phyloP scores from a whole-genome alignment of 345 rosid genomes.

The Populus davidiana region DNA sequence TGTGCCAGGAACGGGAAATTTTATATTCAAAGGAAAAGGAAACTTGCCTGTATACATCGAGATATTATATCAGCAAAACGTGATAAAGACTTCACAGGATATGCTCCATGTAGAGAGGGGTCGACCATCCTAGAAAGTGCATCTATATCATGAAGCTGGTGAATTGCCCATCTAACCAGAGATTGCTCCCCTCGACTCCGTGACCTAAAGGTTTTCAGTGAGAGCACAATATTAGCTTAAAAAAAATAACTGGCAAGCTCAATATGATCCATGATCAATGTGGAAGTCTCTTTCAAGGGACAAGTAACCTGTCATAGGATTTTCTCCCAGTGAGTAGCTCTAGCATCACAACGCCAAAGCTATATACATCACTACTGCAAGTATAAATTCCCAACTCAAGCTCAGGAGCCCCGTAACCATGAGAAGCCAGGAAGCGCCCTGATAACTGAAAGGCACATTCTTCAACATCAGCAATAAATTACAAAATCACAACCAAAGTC shows the following conservation, averaged over 20 bases:
- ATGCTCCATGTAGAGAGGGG: slow-evolving; percentile 58
- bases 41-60: slow-evolving; percentile 71
- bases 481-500: neutral
- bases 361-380: slow-evolving; percentile 84
- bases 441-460: slow-evolving; percentile 38
- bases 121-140: slow-evolving; percentile 86
- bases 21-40: neutral
- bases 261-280: neutral
- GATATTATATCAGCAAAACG: slow-evolving; percentile 92
- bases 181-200: slow-evolving; percentile 73
- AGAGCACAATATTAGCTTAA: neutral
- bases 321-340: slow-evolving; percentile 86
- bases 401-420: slow-evolving; percentile 74
- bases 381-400: slow-evolving; percentile 71
- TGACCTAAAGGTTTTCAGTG: slow-evolving; percentile 40
- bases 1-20: neutral
- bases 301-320: slow-evolving; percentile 70
- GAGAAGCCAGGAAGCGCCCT: slow-evolving; percentile 31
- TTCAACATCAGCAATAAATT: slow-evolving; percentile 10
- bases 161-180: slow-evolving; percentile 85
- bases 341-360: slow-evolving; percentile 93
- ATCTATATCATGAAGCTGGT: slow-evolving; percentile 84
- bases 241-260: neutral
- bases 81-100: slow-evolving; percentile 78
- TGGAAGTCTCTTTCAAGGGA: neutral